Evolutionary conservation across 140 eudicot genomes (phyloP).

Genomic region (Stevia rebaudiana): DNA sequence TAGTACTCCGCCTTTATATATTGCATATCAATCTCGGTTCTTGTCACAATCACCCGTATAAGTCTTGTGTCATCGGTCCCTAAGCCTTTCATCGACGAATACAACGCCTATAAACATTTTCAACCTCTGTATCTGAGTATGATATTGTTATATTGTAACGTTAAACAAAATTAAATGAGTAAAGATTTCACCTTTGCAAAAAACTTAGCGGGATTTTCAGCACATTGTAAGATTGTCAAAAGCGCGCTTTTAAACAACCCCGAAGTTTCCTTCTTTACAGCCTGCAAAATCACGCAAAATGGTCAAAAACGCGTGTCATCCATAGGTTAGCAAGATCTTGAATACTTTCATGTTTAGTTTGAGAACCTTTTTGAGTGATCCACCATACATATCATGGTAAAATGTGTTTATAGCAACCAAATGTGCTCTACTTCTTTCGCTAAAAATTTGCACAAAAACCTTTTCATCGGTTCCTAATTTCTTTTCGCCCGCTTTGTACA

Average conservation of each 20-base stretch:
- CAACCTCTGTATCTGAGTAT: too few species aligned
- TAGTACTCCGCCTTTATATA: slow-evolving; percentile 81
- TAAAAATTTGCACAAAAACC: slow-evolving; percentile 36
- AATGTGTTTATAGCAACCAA: slow-evolving; percentile 35
- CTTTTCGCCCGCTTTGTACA: slow-evolving; percentile 49
- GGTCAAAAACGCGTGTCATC: slow-evolving; percentile 4
- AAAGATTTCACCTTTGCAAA: slow-evolving; percentile 46
- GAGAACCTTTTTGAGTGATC: slow-evolving; percentile 47
- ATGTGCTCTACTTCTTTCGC: slow-evolving; percentile 54
- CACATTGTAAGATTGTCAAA: slow-evolving; percentile 47
- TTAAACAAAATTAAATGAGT: too few species aligned
- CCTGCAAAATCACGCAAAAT: slow-evolving; percentile 40
- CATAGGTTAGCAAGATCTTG: slow-evolving; percentile 5
- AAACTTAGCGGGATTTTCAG: slow-evolving; percentile 47
- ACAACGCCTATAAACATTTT: slow-evolving; percentile 40
- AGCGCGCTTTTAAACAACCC: slow-evolving; percentile 43
- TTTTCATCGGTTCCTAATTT: slow-evolving; percentile 50
- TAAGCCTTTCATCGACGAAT: slow-evolving; percentile 79
- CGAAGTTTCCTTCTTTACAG: slow-evolving; percentile 52
- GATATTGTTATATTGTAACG: too few species aligned
- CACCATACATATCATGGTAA: slow-evolving; percentile 47
- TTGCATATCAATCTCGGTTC: slow-evolving; percentile 80
- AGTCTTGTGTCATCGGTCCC: slow-evolving; percentile 72
- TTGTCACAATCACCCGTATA: slow-evolving; percentile 67
- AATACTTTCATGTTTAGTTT: not conserved